Base-by-base conservation (phyloP, 495 filamentous ascomycete genomes). In the Darksidea phi region DNA sequence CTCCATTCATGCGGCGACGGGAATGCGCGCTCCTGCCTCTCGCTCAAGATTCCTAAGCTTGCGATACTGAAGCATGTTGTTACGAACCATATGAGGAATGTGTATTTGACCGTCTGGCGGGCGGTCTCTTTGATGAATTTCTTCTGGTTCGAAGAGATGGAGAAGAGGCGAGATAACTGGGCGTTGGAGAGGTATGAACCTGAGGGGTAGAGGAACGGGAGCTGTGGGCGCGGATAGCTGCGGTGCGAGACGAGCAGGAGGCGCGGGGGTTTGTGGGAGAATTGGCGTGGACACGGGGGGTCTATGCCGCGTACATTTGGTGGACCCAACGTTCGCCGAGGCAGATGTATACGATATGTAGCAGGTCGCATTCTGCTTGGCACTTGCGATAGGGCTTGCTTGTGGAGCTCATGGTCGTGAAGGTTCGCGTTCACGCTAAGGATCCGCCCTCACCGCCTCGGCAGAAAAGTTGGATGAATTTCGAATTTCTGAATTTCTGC, bases 1-100 rank as follows among this genome's bases (percentile, higher is more conserved):
- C 5, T 76, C 89, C 89, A 95, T 75, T 91, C 89, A 37, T 78
- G 76, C 1, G 90, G 89, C 0, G 87, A 86, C 0, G 88, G 88
- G 73, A 85, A 90, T 0, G 57, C 63, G 49, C 88, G 81, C 71
- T 95, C 89, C 34, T 89, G 79, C 53, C 79, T 75, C 70, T 91
- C 87, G 59, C 88, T 82, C 64, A 84, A 77, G 26, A 88, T 56
- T 24, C 82, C 85, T 48, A 82, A 76, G 59, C 78, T 78, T 45
- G 81, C 77, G 0, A 86, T 72, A 15, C 79, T 66, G 48, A 83
- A 69, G 25, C 85, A 73, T 15, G 80, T 70, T 1, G 80, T 68
- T 45, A 81, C 80, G 18, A 80, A 73, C 74, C 79, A 90, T 37
- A 85, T 68, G 25, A 74, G 82, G 21, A 72, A 70, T 26, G 76